These are phyloP conservation scores for Calonectria crousiana DNA, from an alignment of 2,329 filamentous ascomycete genomes.

Conservation along the genomic window DNA sequence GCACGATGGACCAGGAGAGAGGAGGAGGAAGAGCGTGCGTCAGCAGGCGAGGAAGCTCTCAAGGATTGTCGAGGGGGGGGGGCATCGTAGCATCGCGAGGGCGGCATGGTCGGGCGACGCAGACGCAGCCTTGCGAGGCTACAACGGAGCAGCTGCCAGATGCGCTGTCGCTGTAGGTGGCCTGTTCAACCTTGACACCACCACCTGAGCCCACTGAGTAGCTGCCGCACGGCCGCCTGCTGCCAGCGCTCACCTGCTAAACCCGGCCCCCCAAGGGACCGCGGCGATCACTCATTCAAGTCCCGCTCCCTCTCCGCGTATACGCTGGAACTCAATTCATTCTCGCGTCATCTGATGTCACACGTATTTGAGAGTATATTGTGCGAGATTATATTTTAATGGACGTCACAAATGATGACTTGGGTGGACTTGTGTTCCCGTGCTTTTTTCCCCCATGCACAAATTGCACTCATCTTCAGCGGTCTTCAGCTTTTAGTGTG, in stretches of 20 bases:
- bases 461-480: background rate
- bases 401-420: background rate
- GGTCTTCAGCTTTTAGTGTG: background rate
- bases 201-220: background rate
- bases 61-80: conserved; percentile 8
- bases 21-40: background rate
- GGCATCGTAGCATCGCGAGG: conserved; percentile 13
- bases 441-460: background rate
- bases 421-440: background rate
- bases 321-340: conserved; percentile 22
- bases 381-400: background rate
- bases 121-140: conserved; percentile 14
- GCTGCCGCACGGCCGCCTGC: background rate
- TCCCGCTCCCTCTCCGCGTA: conserved; percentile 7
- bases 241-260: conserved; percentile 1
- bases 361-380: background rate
- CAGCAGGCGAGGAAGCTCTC: conserved; percentile 12
- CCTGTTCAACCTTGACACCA: conserved; percentile 1
- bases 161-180: background rate
- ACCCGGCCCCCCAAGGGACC: background rate
- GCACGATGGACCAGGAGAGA: conserved; percentile 32
- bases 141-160: background rate
- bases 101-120: background rate
- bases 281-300: background rate
- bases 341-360: background rate